These are phyloP conservation scores for Suillus subaureus DNA, from an alignment of 768 basidiomycete species.

Conservation along the genomic window DNA sequence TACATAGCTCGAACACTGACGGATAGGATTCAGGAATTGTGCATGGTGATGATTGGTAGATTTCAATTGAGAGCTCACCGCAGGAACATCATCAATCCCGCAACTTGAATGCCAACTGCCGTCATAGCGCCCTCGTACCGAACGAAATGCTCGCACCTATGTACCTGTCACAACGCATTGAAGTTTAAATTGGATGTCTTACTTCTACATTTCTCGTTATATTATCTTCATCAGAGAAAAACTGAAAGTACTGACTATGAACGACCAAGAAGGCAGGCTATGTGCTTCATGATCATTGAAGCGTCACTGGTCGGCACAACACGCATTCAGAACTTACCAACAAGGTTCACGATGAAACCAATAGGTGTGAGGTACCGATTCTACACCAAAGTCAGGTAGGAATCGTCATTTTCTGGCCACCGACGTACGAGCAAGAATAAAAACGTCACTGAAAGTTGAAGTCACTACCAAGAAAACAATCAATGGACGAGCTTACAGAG, in stretches of 20 bases:
- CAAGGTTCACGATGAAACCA: slow-evolving; percentile 59
- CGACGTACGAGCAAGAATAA: slow-evolving; percentile 41
- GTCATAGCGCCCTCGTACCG: slow-evolving; percentile 53
- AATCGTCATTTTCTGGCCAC: neutral
- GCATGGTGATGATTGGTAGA: neutral
- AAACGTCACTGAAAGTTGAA: slow-evolving; percentile 28
- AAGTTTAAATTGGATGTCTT: neutral
- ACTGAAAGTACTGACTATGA: neutral
- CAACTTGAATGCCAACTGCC: slow-evolving; percentile 39
- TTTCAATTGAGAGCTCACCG: slow-evolving; percentile 32
- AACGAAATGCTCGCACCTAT: slow-evolving; percentile 49
- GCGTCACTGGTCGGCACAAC: neutral
- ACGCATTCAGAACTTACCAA: slow-evolving; percentile 24
- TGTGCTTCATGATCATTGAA: slow-evolving; percentile 15
- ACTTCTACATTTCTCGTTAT: slow-evolving; percentile 10
- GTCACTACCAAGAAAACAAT: slow-evolving; percentile 1
- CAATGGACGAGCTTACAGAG: slow-evolving; percentile 25
- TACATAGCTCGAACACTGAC: slow-evolving; percentile 25
- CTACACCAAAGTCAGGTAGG: slow-evolving; percentile 36
- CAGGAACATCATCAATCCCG: slow-evolving; percentile 47
- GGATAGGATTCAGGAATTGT: neutral
- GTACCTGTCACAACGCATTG: neutral
- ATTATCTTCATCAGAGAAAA: neutral
- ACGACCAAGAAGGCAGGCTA: slow-evolving; percentile 18
- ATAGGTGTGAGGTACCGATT: slow-evolving; percentile 68